Evolutionary conservation across 2,329 filamentous ascomycete species (phyloP), one percentile per base, ranked within the genome.

Genomic region (Cadophora gregata): DNA sequence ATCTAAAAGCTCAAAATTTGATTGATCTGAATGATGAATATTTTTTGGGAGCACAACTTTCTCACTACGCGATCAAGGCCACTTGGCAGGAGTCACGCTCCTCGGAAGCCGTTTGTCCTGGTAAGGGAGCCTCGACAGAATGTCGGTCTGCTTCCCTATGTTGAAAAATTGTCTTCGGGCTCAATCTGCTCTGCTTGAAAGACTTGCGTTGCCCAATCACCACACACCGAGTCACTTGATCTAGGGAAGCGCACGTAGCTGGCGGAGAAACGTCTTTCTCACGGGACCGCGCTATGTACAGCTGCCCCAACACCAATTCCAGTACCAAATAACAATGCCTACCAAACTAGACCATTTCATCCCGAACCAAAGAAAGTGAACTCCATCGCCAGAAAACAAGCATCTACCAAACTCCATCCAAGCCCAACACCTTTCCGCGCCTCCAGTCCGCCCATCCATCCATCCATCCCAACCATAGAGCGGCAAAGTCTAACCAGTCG

Each of bases 251-350:
- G 8, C 8, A 16, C 33, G 14, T 9, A 42, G 2, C 19, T 58
- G n/a, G 42, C 31, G 55, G 27, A 16, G 6, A 24, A 19, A 38
- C 29, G 27, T 38, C 31, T 58, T 58, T 25, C 12, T 21, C 2
- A 42, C 38, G 21, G 55, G 33, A 38, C 48, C 10, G 55, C 25
- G 33, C 7, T 58, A 58, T 58, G 33, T 53, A 53, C 14, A 42
- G 50, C 29, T 53, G 31, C 50, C 50, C 7, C 50, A 31, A 53
- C n/a, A 19, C 27, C 50, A 53, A 29, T 16, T 19, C 12, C 27
- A 31, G 24, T 51, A 19, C 42, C 42, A 45, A 4, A 47, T 5
- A 47, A 19, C 42, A 47, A 42, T 7, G 36, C 12, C 36, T 9
- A 25, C 47, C 2, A 27, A 24, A 4, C 48, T 9, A 51, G 7